Base-by-base conservation (phyloP, 495 filamentous ascomycete species). In the Durotheca rogersii region DNA sequence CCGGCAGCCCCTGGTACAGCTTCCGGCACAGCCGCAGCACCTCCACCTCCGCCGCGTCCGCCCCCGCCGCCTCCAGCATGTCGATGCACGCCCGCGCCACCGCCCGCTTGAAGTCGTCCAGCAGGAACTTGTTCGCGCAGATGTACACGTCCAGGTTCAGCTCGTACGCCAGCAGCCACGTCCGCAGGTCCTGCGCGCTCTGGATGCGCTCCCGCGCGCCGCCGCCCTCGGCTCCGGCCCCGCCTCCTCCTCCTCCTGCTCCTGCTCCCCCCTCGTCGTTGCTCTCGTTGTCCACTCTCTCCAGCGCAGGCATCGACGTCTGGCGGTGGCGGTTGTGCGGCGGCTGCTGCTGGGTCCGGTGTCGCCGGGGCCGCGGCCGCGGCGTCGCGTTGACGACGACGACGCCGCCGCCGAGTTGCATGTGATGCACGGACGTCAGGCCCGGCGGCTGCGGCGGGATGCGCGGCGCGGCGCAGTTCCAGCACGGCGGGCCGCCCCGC, bases 141-240 rank as follows among this genome's bases (percentile, higher is more conserved):
- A 76, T 69, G 60, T 76, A 75, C 0, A 74, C 71, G 35, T 72
- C 70, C 10, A 76, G 39, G 50, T 67, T 66, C 21, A 74, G 67
- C 43, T 68, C 61, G 53, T 72, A 76, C 0, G 69, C 53, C n/a
- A 75, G 51, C 3, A 69, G 63, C 73, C 73, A 76, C 4, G 73
- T 73, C 7, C 59, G 68, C 19, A 74, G 42, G 54, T 76, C 72
- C 47, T 71, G 68, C 44, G 70, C 67, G 14, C 61, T 56, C 3
- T 60, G 44, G 57, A 76, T 71, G 41, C 70, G 66, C 11, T 61
- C 49, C 32, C 41, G 44, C 14, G 41, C 54, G 41, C 30, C 32
- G 17, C 12, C 11, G 27, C n/a, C n/a, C n/a, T n/a, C n/a, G n/a
- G n/a, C n/a, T n/a, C n/a, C n/a, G n/a, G n/a, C n/a, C n/a, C n/a